Evolutionary conservation across 2,329 filamentous ascomycete genomes (phyloP), one percentile per base, ranked within the genome.

Genomic region (Fusarium setosum): DNA sequence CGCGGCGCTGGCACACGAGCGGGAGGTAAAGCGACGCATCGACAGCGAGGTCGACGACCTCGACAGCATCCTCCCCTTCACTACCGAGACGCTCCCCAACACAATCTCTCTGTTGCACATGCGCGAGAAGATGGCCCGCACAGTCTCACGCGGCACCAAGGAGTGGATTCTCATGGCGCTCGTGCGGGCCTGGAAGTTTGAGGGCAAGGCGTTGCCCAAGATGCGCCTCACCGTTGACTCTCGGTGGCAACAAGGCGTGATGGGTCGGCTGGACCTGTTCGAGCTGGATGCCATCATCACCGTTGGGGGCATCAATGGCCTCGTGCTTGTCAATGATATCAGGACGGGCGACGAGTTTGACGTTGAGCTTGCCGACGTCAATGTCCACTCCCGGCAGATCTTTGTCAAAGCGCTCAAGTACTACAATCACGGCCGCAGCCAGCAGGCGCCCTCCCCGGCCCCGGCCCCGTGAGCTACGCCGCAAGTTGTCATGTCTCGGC

Each of bases 81-180:
- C 73, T 15, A 71, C 74, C 17, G 58, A 73, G 6, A 63, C 75
- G 26, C 79, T 88, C 38, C 75, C 80, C 29, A 73, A 75, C 51
- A 80, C 82, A 54, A 76, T 89, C 13, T 83, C 84, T 7, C 76
- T 83, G 57, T 76, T 88, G 47, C 80, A 83, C 24, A 75, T 86
- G 68, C 83, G 85, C 37, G 84, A 88, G 79, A 82, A 80, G 66
- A 82, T 84, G 75, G 79, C 81, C 38, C 79, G 80, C 29, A 66
- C 76, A 3, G 76, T 87, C 32, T 70, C 74, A n/a, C 74, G 76
- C 41, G 85, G 84, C 51, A 72, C 74, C 40, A 69, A 80, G 65
- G 81, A 86, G 68, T 90, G 86, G 85, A 82, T 87, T 44, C 77
- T 87, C 44, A 86, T 89, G 70, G 86, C 88, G 21, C 78, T 90